These are phyloP conservation scores for Dactylellina sp. DNA, from an alignment of 2,329 filamentous ascomycete species.

Conservation along the genomic window DNA sequence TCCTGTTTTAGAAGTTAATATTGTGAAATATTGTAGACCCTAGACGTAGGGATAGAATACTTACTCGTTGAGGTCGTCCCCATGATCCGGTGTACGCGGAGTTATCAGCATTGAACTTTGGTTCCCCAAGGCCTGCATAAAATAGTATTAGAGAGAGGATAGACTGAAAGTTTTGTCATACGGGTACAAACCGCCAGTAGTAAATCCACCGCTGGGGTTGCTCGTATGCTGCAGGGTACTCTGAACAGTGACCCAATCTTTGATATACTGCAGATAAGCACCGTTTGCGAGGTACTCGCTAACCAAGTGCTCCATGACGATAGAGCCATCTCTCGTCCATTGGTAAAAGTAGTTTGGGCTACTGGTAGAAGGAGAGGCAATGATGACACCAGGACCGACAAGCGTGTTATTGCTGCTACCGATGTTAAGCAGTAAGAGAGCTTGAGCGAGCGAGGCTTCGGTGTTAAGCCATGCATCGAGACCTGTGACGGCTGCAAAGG, in stretches of 20 bases:
- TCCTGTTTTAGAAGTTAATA: constrained; percentile 57
- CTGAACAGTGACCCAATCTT: constrained; percentile 46
- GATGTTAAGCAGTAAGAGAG: constrained; percentile 26
- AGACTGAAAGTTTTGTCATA: neutral
- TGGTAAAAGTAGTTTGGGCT: constrained; percentile 66
- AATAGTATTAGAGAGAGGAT: neutral
- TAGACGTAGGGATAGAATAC: neutral
- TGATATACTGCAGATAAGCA: constrained; percentile 48
- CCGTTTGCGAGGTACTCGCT: constrained; percentile 62
- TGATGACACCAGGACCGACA: constrained; percentile 62
- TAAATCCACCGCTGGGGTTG: constrained; percentile 60
- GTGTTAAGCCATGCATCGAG: constrained; percentile 45
- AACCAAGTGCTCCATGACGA: constrained; percentile 65
- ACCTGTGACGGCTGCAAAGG: constrained; percentile 12
- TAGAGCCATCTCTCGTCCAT: constrained; percentile 66
- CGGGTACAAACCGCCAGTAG: constrained; percentile 23
- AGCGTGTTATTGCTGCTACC: constrained; percentile 48
- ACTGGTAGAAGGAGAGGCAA: constrained; percentile 65
- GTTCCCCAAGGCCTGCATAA: constrained; percentile 63
- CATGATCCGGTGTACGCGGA: constrained; percentile 62
- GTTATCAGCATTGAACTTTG: constrained; percentile 64
- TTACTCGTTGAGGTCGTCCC: constrained; percentile 64
- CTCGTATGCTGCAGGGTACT: constrained; percentile 27
- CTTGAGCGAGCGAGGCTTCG: constrained; percentile 31
- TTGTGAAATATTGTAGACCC: neutral